Evolutionary conservation across 176 grass and related monocot genomes (phyloP).

Genomic region (Juncus inflexus): DNA sequence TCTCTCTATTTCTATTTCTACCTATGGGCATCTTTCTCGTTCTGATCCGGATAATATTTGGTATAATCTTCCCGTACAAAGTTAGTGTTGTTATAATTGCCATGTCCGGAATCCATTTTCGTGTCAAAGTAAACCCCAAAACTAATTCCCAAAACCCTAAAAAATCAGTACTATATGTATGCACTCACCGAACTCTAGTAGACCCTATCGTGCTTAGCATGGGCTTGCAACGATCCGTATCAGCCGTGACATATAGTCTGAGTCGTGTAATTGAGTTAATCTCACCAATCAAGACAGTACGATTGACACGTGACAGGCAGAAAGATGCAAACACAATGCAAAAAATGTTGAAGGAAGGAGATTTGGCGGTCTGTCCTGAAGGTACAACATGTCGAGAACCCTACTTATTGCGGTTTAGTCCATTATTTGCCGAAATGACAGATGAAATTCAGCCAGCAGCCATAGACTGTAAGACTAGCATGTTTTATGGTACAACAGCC

Average conservation of each 20-base stretch:
- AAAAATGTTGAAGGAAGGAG: conserved; percentile 42
- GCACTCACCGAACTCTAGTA: conserved; percentile 76
- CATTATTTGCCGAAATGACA: conserved; percentile 86
- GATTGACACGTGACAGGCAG: conserved; percentile 58
- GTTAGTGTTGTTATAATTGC: conserved; percentile 15
- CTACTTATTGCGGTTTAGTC: conserved; percentile 73
- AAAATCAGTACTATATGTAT: conserved; percentile 63
- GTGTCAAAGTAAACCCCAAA: conserved; percentile 18
- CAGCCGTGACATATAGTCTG: conserved; percentile 83
- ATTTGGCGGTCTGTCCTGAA: conserved; percentile 77
- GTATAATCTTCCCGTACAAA: conserved; percentile 55
- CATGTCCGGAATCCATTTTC: conserved; percentile 43
- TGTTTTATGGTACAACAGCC: conserved; percentile 71
- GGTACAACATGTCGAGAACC: conserved; percentile 94
- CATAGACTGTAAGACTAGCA: conserved; percentile 46
- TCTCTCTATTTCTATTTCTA: conserved; percentile 65
- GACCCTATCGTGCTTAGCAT: conserved; percentile 65
- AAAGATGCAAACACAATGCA: conserved; percentile 62
- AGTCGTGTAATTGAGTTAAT: conserved; percentile 58
- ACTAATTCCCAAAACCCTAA: background rate
- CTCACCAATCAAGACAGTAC: conserved; percentile 71
- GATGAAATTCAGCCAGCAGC: conserved; percentile 84
- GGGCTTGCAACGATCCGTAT: conserved; percentile 50
- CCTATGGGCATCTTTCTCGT: conserved; percentile 56
- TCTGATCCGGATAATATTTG: conserved; percentile 47